Evolutionary conservation across 208 protist species (phyloP), one percentile per base, ranked within the genome.

Genomic region (Endotrypanum monterogeii): DNA sequence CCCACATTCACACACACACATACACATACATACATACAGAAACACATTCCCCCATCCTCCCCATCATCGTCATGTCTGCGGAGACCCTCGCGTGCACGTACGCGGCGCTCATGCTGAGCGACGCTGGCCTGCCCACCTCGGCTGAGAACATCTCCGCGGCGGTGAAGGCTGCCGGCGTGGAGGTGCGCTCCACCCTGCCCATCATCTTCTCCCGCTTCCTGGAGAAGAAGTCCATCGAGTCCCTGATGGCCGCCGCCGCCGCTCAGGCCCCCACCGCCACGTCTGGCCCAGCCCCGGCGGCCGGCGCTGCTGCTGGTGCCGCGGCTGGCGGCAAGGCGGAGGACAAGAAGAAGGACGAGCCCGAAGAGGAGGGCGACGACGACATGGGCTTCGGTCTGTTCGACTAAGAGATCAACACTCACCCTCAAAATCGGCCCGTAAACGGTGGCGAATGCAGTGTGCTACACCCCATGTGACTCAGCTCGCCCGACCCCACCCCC

Each of bases 371-470:
- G 73, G 91, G 88, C 67, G 93, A 97, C 66, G 94, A 96, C 77
- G 89, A 92, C 48, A 96, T 96, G 90, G 93, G 89, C 73, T 95
- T 97, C 73, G 93, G 91, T 87, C 93, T 97, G 72, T 97, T 98
- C 79, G 94, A 97, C 83, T 97, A 94, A 48, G 44, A 48, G 44
- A 48, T 48, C 44, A 11, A 48, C 44, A 48, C 16, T 18, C 56
- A n/a, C n/a, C n/a, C n/a, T n/a, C n/a, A n/a, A n/a, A n/a, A n/a
- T n/a, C n/a, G n/a, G n/a, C n/a, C n/a, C n/a, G n/a, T n/a, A n/a
- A n/a, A n/a, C n/a, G n/a, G n/a, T n/a, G n/a, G n/a, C n/a, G n/a
- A n/a, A n/a, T n/a, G n/a, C n/a, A n/a, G n/a, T n/a, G n/a, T n/a
- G n/a, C n/a, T n/a, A n/a, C n/a, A n/a, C n/a, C n/a, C n/a, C n/a